Conservation (phyloP, 805 yeast genomes). For the Schizosaccharomyces osmophilus region DNA sequence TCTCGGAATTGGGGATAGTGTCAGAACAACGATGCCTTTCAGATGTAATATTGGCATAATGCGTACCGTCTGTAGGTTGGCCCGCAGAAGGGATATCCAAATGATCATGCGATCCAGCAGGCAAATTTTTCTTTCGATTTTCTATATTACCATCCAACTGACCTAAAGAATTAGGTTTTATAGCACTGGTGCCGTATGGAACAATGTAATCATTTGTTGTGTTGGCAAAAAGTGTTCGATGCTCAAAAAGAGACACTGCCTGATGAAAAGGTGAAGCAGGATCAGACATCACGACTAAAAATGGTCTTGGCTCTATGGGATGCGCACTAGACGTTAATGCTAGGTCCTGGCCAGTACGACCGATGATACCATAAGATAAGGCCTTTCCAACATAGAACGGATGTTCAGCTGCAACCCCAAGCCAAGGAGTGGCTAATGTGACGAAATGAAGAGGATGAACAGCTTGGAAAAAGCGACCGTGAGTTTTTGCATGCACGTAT, state of each 20-base stretch:
- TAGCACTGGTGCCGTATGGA: slow-evolving; percentile 55
- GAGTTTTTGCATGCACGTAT: slow-evolving; percentile 28
- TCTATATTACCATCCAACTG: slow-evolving; percentile 10
- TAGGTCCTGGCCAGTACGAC: slow-evolving; percentile 76
- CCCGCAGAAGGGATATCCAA: no score
- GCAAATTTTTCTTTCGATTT: background rate
- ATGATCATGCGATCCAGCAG: no score
- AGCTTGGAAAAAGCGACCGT: slow-evolving; percentile 44
- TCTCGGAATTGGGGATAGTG: no score
- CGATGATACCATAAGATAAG: slow-evolving; percentile 69
- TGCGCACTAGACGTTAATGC: slow-evolving; percentile 28
- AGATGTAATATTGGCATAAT: no score
- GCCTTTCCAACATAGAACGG: slow-evolving; percentile 69
- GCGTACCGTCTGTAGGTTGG: no score
- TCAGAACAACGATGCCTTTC: no score
- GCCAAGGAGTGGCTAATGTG: slow-evolving; percentile 63
- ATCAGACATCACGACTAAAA: slow-evolving; percentile 32
- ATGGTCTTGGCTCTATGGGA: slow-evolving; percentile 23
- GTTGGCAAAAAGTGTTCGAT: slow-evolving; percentile 73
- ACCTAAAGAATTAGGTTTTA: background rate
- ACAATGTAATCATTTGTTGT: slow-evolving; percentile 85
- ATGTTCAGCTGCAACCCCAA: slow-evolving; percentile 72
- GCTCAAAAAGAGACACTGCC: slow-evolving; percentile 34
- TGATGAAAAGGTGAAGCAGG: slow-evolving; percentile 53
- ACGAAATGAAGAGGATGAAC: slow-evolving; percentile 57